Evolutionary conservation across 345 rosid genomes (phyloP).

Genomic region (Reutealis trisperma): DNA sequence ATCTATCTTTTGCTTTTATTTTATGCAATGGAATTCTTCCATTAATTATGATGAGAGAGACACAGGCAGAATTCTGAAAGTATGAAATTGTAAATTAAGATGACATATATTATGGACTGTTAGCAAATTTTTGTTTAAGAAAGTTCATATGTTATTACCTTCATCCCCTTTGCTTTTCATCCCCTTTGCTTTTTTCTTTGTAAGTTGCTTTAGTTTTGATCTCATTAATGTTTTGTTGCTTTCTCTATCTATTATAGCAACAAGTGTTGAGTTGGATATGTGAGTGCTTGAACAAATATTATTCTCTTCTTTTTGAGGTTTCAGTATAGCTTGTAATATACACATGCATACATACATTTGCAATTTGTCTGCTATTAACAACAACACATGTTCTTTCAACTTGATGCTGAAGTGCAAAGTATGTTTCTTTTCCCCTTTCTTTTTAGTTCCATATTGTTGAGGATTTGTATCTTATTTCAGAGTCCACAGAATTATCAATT

Average conservation of each 20-base stretch:
- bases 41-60: too few relatives aligned
- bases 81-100: neutral
- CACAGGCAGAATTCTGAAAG: neutral
- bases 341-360: neutral
- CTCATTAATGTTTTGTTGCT: neutral
- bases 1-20: neutral
- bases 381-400: neutral
- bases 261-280: neutral
- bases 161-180: neutral
- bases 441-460: neutral
- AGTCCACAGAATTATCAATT: conserved; percentile 32
- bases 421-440: too few relatives aligned
- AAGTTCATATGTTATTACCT: neutral
- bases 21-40: too few relatives aligned
- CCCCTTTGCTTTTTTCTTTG: neutral
- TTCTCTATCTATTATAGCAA: neutral
- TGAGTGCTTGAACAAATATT: neutral
- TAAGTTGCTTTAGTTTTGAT: neutral
- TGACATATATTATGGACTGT: neutral
- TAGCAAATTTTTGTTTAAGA: too few relatives aligned
- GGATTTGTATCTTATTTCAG: conserved; percentile 30
- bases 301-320: neutral
- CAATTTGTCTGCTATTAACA: neutral
- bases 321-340: neutral
- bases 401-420: neutral